Percentiles rank a stretch among this genome's conserved stretches.
phyloP scores from a whole-genome alignment of 371 early-diverging fungal genomes.

The Rhizopus microsporus region DNA sequence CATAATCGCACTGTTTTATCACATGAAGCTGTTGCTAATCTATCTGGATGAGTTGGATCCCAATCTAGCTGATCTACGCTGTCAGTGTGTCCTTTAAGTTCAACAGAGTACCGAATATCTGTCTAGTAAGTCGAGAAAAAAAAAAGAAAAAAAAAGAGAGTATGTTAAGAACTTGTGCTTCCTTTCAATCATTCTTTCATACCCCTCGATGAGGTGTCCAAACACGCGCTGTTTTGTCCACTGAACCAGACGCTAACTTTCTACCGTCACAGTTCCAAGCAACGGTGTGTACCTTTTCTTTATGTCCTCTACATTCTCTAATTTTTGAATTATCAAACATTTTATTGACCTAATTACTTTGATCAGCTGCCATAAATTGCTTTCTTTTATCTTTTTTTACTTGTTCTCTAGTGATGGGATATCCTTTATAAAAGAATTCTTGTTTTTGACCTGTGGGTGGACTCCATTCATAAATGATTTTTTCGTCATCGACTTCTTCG shows the following conservation, averaged over 20 bases:
- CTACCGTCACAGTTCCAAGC: slow-evolving; percentile 71
- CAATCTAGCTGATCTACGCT: slow-evolving; percentile 84
- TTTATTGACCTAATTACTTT: slow-evolving; percentile 20
- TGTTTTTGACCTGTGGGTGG: slow-evolving; percentile 37
- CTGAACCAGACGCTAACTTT: slow-evolving; percentile 66
- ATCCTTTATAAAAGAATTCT: slow-evolving; percentile 34
- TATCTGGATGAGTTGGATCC: slow-evolving; percentile 78
- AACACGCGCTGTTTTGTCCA: slow-evolving; percentile 69
- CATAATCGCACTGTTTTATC: slow-evolving; percentile 87
- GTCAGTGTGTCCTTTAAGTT: slow-evolving; percentile 82
- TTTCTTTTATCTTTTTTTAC: slow-evolving; percentile 16
- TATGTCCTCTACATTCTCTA: slow-evolving; percentile 60
- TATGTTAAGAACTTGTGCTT: not conserved
- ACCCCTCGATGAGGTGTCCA: slow-evolving; percentile 69
- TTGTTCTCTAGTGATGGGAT: slow-evolving; percentile 29
- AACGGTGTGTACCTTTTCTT: slow-evolving; percentile 64
- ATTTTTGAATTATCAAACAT: slow-evolving; percentile 43
- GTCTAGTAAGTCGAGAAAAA: slow-evolving; percentile 33
- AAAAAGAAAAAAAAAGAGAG: no score
- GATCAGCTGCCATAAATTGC: not conserved
- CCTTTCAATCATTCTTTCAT: slow-evolving; percentile 11
- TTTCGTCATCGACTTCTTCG: slow-evolving; percentile 18
- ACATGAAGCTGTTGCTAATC: slow-evolving; percentile 81
- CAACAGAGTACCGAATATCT: slow-evolving; percentile 60
- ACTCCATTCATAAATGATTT: slow-evolving; percentile 44